Conservation (phyloP, 2,329 filamentous ascomycete species). For the Nannizziopsis barbatae region DNA sequence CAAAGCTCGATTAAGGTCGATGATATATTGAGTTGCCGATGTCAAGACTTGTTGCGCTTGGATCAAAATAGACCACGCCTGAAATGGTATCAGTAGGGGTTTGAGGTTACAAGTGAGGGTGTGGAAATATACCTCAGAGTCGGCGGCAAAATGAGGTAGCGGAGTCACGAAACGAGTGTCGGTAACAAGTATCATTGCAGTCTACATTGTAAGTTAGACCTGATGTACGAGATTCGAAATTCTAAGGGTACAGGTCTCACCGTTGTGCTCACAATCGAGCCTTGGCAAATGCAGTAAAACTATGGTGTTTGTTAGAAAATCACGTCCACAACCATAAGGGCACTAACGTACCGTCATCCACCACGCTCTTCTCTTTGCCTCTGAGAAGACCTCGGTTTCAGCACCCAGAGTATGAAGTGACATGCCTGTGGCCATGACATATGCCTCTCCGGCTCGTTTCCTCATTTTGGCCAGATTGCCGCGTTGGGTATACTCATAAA, state of each 20-base stretch:
- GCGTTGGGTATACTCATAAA: constrained; percentile 38
- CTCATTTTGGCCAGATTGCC: constrained; percentile 39
- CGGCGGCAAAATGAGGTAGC: constrained; percentile 31
- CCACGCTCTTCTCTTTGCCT: constrained; percentile 36
- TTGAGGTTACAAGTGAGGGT: background rate
- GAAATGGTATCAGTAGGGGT: constrained; percentile 14
- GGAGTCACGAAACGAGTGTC: constrained; percentile 36
- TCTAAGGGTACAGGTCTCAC: constrained; percentile 20
- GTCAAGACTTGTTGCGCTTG: constrained; percentile 35
- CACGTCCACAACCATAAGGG: too few relatives aligned
- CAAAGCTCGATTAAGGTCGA: constrained; percentile 32
- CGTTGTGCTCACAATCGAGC: constrained; percentile 36
- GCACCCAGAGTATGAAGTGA: constrained; percentile 29
- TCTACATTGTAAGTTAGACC: constrained; percentile 19
- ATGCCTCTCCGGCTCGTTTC: constrained; percentile 35
- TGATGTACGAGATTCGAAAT: background rate
- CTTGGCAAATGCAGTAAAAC: constrained; percentile 37
- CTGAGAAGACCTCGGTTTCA: constrained; percentile 28
- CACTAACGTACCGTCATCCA: constrained; percentile 36
- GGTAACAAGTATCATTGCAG: constrained; percentile 34
- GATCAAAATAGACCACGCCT: constrained; percentile 37
- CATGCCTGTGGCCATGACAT: constrained; percentile 35
- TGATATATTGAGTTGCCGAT: constrained; percentile 33
- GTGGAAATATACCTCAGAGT: constrained; percentile 28
- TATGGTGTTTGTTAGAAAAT: constrained; percentile 14